Conservation (phyloP, 2,329 filamentous ascomycete genomes). For the Curvularia verruculosa region DNA sequence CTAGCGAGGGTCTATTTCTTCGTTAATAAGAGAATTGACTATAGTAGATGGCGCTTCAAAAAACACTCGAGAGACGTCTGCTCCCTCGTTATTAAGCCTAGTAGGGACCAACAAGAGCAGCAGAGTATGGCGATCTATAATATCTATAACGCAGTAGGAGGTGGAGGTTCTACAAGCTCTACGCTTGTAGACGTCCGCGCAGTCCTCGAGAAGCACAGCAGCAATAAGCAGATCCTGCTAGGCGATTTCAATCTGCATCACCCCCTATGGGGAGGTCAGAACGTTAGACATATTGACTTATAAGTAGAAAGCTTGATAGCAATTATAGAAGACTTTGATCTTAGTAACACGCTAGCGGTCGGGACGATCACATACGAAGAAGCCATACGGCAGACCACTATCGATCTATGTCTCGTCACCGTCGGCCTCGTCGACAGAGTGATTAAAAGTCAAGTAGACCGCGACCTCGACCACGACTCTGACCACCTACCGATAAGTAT, state of each 20-base stretch:
- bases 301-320: slow-evolving; percentile 16
- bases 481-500: slow-evolving; percentile 31
- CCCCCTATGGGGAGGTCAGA: slow-evolving; percentile 15
- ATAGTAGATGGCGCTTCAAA: slow-evolving; percentile 20
- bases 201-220: slow-evolving; percentile 3
- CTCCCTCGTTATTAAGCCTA: slow-evolving; percentile 13
- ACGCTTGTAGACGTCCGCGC: not conserved
- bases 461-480: slow-evolving; percentile 26
- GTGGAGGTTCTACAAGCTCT: too few species aligned
- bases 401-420: slow-evolving; percentile 18
- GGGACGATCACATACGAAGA: slow-evolving; percentile 20
- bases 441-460: slow-evolving; percentile 16
- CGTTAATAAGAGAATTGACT: slow-evolving; percentile 30
- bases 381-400: slow-evolving; percentile 10
- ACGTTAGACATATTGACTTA: slow-evolving; percentile 4
- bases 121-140: slow-evolving; percentile 22
- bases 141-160: slow-evolving; percentile 24
- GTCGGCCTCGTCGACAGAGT: slow-evolving; percentile 16
- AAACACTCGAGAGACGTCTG: slow-evolving; percentile 24
- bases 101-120: slow-evolving; percentile 2
- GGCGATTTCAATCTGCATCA: slow-evolving; percentile 22
- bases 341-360: slow-evolving; percentile 11
- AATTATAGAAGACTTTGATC: slow-evolving; percentile 18
- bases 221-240: slow-evolving; percentile 12
- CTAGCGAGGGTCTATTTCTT: slow-evolving; percentile 32